Evolutionary conservation across 2,329 filamentous ascomycete species (phyloP).

Genomic region (Nemania serpens): DNA sequence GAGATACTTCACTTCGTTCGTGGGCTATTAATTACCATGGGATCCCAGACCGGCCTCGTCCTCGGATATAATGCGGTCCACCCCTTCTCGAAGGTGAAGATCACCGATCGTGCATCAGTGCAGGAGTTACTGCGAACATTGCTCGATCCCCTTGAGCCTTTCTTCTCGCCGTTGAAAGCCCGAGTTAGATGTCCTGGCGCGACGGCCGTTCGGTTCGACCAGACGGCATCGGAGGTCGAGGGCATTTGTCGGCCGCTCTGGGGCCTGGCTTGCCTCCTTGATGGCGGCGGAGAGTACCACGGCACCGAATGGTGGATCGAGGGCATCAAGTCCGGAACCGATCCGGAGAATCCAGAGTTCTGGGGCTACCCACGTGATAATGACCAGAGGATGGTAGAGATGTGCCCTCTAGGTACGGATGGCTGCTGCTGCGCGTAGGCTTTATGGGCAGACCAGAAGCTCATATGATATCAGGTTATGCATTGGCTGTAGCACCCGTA

Average conservation of each 20-base stretch:
- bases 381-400: slow-evolving; percentile 85
- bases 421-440: neutral
- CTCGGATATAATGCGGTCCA: slow-evolving; percentile 60
- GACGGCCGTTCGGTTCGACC: slow-evolving; percentile 77
- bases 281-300: slow-evolving; percentile 67
- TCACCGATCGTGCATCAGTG: slow-evolving; percentile 59
- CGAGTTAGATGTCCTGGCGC: slow-evolving; percentile 69
- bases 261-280: slow-evolving; percentile 73
- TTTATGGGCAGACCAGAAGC: slow-evolving; percentile 9
- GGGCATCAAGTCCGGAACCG: slow-evolving; percentile 71
- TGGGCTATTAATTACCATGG: slow-evolving; percentile 29
- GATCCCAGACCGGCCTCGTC: slow-evolving; percentile 43
- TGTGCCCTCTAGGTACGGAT: slow-evolving; percentile 69
- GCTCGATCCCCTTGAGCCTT: slow-evolving; percentile 71
- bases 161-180: slow-evolving; percentile 70
- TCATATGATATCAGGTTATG: slow-evolving; percentile 55
- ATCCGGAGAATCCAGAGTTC: slow-evolving; percentile 71
- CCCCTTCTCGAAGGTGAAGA: slow-evolving; percentile 58
- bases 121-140: slow-evolving; percentile 65
- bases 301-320: slow-evolving; percentile 70
- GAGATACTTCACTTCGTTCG: neutral
- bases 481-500: slow-evolving; percentile 69
- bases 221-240: slow-evolving; percentile 77
- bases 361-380: slow-evolving; percentile 78
- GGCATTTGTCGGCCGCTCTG: slow-evolving; percentile 76